Evolutionary conservation across 2,329 filamentous ascomycete genomes (phyloP).

Genomic region (Exophiala xenobiotica): DNA sequence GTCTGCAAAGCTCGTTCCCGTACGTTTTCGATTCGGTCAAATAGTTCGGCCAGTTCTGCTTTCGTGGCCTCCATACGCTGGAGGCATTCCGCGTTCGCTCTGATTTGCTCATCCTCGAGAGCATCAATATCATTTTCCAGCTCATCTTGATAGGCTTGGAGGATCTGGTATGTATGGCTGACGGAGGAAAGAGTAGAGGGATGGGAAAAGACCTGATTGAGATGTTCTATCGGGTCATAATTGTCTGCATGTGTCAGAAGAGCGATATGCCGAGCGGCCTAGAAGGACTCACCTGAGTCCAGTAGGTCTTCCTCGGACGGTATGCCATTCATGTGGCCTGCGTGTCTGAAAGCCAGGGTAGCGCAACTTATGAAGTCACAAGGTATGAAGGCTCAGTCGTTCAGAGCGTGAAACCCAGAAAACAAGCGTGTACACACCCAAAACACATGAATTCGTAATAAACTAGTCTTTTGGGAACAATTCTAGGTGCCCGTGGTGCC

Average conservation of each 20-base stretch:
- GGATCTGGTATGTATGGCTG: slow-evolving; percentile 67
- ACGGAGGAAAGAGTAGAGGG: slow-evolving; percentile 80
- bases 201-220: slow-evolving; percentile 91
- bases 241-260: slow-evolving; percentile 54
- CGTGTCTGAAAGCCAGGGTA: neutral
- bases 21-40: slow-evolving; percentile 92
- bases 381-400: slow-evolving; percentile 1
- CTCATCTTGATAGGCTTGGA: slow-evolving; percentile 75
- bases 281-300: slow-evolving; percentile 42
- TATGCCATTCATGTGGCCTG: slow-evolving; percentile 26
- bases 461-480: too few relatives aligned
- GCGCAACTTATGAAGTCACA: neutral
- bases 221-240: slow-evolving; percentile 88
- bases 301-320: slow-evolving; percentile 39
- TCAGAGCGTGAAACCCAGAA: neutral
- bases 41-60: slow-evolving; percentile 81
- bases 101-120: slow-evolving; percentile 73
- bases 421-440: too few relatives aligned
- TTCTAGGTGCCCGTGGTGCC: too few relatives aligned
- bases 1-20: slow-evolving; percentile 85
- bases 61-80: slow-evolving; percentile 90
- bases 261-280: neutral
- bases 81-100: slow-evolving; percentile 81
- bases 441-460: too few relatives aligned
- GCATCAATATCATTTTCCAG: slow-evolving; percentile 74